These are phyloP conservation scores for Crithidia sp. DNA, from an alignment of 208 protist genomes.

Conservation along the genomic window DNA sequence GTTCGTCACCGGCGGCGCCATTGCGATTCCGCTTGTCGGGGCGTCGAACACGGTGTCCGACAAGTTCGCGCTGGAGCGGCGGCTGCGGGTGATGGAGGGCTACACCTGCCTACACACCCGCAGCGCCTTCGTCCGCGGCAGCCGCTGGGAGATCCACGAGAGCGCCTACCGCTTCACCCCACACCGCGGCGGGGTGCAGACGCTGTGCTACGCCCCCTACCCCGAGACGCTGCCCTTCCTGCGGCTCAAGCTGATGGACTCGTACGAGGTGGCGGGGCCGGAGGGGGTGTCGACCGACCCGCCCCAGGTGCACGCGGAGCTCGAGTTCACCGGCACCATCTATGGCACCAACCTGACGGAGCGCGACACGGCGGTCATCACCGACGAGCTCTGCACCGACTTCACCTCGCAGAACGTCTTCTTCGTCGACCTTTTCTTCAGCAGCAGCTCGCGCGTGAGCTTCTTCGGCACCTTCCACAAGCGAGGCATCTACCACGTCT, in stretches of 20 bases:
- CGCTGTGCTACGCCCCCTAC: constrained; percentile 73
- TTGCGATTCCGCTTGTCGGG: constrained; percentile 56
- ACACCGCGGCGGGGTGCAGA: constrained; percentile 64
- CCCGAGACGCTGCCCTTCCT: constrained; percentile 64
- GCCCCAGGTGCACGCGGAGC: constrained; percentile 61
- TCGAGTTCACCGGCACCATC: constrained; percentile 80
- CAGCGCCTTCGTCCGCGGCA: constrained; percentile 59
- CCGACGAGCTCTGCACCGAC: constrained; percentile 71
- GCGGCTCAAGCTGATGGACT: constrained; percentile 63
- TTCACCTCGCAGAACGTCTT: constrained; percentile 66
- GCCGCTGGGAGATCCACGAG: constrained; percentile 56
- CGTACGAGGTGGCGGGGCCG: constrained; percentile 68
- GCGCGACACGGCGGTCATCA: constrained; percentile 74
- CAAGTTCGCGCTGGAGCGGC: constrained; percentile 44
- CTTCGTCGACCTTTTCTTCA: constrained; percentile 73
- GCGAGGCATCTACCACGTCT: constrained; percentile 77
- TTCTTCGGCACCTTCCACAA: constrained; percentile 72
- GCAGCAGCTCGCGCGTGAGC: constrained; percentile 63
- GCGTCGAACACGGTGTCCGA: constrained; percentile 35
- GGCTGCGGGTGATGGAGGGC: constrained; percentile 75
- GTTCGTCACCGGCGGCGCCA: constrained; percentile 57
- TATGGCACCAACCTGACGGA: constrained; percentile 83
- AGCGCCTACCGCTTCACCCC: constrained; percentile 64
- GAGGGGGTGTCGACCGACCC: constrained; percentile 80
- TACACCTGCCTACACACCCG: constrained; percentile 67